Evolutionary conservation across 2,329 filamentous ascomycete species (phyloP), one percentile per base, ranked within the genome.

Genomic region (Colletotrichum camelliae): DNA sequence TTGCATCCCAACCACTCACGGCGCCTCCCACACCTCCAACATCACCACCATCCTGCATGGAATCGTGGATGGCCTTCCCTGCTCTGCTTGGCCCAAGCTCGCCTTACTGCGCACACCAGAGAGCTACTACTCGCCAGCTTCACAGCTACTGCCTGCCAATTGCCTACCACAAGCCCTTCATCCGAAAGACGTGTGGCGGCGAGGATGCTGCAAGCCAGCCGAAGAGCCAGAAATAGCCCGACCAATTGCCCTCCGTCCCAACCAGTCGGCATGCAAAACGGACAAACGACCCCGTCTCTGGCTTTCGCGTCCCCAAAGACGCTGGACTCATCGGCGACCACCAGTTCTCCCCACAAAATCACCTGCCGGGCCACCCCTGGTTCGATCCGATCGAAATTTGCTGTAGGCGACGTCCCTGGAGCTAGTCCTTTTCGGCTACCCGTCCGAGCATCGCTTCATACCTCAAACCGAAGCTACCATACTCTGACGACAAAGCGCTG

Each of bases 371-470:
- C n/a, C 27, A 66, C 68, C 68, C 69, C 55, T 68, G 58, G 57
- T 65, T 39, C 73, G 52, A 73, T 65, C 68, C 35, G 57, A 69
- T 69, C 64, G 70, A 69, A 69, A 69, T 73, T 71, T 60, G n/a
- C 55, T 68, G 16, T 35, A 21, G 43, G 27, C 70, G 37, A 62
- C 12, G 73, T 75, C 27, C 43, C 33, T 67, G 39, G 33, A 61
- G 62, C 69, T 58, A 75, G 33, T 48, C 55, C 24, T 16, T 21
- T 64, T 58, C 31, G 33, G 62, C 33, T 37, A 13, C 8, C 55
- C 37, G 62, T 48, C 57, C 73, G 62, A 73, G 70, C 73, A 27
- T 62, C 62, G 21, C 69, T 10, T 75, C 62, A 33, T n/a, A 64
- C 55, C 57, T 72, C 70, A 68, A 67, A 73, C 57, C 70, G 37